Evolutionary conservation across 345 rosid genomes (phyloP).

Genomic region (Atalantia buxifolia): DNA sequence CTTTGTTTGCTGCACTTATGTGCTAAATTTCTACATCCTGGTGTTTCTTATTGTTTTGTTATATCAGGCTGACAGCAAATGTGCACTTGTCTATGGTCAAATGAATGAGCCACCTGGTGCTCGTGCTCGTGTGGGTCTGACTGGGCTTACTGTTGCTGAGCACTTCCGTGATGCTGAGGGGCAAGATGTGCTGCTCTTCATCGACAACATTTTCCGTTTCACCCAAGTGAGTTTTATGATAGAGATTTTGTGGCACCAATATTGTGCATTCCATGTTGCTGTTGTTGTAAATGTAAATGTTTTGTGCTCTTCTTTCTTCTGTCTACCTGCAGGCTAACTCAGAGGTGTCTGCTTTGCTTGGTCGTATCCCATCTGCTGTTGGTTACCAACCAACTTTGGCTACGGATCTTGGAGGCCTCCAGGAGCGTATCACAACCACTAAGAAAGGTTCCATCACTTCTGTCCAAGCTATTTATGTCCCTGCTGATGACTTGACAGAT

Average conservation of each 20-base stretch:
- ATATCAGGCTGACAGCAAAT: slow-evolving; percentile 82
- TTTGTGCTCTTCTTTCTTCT: background rate
- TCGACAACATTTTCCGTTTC: slow-evolving; percentile 95
- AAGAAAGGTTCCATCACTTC: slow-evolving; percentile 99
- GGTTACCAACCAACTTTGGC: slow-evolving; percentile 99
- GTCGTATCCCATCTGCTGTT: slow-evolving; percentile 99
- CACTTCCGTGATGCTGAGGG: slow-evolving; percentile 99
- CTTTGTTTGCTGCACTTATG: background rate
- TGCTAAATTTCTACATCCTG: background rate
- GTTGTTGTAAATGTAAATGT: background rate
- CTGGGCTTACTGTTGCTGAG: slow-evolving; percentile 96
- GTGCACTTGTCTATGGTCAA: slow-evolving; percentile 98
- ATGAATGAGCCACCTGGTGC: slow-evolving; percentile 99
- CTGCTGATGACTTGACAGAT: slow-evolving; percentile 99
- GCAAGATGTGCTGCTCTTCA: slow-evolving; percentile 96
- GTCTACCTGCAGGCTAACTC: slow-evolving; percentile 74
- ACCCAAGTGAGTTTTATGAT: slow-evolving; percentile 53
- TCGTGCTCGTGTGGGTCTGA: slow-evolving; percentile 99
- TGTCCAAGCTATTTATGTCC: slow-evolving; percentile 97
- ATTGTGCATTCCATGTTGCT: background rate
- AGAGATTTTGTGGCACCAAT: background rate
- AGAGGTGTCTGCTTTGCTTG: slow-evolving; percentile 98
- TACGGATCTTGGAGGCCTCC: slow-evolving; percentile 99
- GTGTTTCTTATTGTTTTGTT: background rate
- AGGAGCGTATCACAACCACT: slow-evolving; percentile 98